Evolutionary conservation across 495 filamentous ascomycete species (phyloP).

Genomic region (Hyphodiscus hymeniophilus): DNA sequence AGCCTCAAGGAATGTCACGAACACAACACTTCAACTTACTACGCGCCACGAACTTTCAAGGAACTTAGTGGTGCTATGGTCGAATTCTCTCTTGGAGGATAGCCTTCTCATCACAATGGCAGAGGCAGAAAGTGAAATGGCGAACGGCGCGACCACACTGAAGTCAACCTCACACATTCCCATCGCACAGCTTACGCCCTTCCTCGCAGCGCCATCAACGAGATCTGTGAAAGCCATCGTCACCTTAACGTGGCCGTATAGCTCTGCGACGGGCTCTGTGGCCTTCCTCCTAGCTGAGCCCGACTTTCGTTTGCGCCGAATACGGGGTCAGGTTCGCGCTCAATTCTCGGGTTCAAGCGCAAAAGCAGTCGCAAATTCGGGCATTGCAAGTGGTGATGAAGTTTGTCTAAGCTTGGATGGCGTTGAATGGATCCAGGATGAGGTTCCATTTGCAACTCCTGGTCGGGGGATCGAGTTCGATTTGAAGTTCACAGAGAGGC

Average conservation of each 20-base stretch:
- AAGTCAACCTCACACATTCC: conserved; percentile 33
- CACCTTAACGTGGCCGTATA: conserved; percentile 88
- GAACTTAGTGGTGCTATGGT: not conserved
- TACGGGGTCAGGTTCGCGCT: conserved; percentile 75
- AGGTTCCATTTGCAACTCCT: conserved; percentile 41
- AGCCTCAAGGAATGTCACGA: not conserved
- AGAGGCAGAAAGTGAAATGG: not conserved
- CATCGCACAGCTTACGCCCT: conserved; percentile 65
- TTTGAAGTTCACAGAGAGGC: conserved; percentile 47
- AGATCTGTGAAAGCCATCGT: conserved; percentile 55
- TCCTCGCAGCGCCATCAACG: conserved; percentile 12
- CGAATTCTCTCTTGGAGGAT: not conserved
- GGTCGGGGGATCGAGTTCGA: conserved; percentile 70
- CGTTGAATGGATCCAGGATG: conserved; percentile 47
- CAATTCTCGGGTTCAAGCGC: conserved; percentile 68
- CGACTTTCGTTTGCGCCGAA: conserved; percentile 74
- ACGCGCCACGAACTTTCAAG: not conserved
- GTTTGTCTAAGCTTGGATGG: conserved; percentile 61
- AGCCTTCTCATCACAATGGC: not conserved
- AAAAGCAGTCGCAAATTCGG: conserved; percentile 53
- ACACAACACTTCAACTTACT: not conserved
- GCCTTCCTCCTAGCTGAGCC: conserved; percentile 77
- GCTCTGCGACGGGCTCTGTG: conserved; percentile 58
- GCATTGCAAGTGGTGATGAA: conserved; percentile 69
- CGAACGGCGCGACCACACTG: conserved; percentile 12